Evolutionary conservation across 768 basidiomycete genomes (phyloP).

Genomic region (Ramaria sp.): DNA sequence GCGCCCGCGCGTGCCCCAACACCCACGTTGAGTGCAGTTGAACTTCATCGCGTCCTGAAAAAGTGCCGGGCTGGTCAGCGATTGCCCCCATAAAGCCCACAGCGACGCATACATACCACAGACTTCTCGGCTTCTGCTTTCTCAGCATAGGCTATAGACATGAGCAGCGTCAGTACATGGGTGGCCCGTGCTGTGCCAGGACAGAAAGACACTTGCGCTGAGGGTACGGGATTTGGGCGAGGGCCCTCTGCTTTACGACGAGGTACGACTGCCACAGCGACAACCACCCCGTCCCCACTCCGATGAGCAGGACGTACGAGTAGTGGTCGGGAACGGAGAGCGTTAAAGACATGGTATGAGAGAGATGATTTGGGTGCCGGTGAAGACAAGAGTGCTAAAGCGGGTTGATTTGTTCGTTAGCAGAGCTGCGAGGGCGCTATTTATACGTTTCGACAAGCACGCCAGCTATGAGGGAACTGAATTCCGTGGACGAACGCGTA

Average conservation of each 20-base stretch:
- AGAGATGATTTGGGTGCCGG: too few species aligned
- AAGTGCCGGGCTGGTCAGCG: too few species aligned
- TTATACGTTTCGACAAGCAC: too few species aligned
- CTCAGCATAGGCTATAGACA: constrained; percentile 52
- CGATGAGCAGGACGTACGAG: constrained; percentile 44
- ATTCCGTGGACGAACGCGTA: too few species aligned
- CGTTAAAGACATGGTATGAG: not conserved
- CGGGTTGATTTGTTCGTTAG: too few species aligned
- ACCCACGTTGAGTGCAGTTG: constrained; percentile 64
- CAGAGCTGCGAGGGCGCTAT: too few species aligned
- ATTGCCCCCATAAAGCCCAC: not conserved
- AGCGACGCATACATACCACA: not conserved
- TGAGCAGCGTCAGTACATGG: not conserved
- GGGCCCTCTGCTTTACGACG: constrained; percentile 33
- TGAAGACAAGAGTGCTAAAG: too few species aligned
- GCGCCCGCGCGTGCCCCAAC: not conserved
- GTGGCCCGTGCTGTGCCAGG: not conserved
- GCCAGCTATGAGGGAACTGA: too few species aligned
- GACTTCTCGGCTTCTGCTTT: constrained; percentile 43
- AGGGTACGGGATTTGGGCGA: constrained; percentile 52
- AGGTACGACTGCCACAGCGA: constrained; percentile 36
- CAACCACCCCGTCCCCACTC: constrained; percentile 41
- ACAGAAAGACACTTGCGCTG: constrained; percentile 33
- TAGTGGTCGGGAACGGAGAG: constrained; percentile 25
- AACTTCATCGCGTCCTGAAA: constrained; percentile 38